Evolutionary conservation across 208 protist genomes (phyloP), one percentile per base, ranked within the genome.

Genomic region (Trypanosoma brucei): DNA sequence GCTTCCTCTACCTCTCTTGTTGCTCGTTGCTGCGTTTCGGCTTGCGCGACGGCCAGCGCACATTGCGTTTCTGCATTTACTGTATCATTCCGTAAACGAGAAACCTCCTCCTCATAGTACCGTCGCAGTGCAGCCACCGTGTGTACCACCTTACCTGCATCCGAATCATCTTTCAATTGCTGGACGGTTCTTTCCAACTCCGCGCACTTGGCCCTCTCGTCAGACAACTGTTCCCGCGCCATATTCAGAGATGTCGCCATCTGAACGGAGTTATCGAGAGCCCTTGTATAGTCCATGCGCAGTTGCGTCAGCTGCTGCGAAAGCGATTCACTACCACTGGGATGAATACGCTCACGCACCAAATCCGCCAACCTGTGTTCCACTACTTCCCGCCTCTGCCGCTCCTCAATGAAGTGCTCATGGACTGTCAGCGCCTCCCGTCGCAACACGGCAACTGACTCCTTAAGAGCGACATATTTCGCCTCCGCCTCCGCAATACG

Each of bases 341-440:
- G 71, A 38, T 72, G 64, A 52, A 86, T 61, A 1, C 84, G 79
- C 69, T 94, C 84, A 3, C 79, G 76, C 31, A 88, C 79, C 70
- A 92, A 76, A 52, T 94, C 83, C 2, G 80, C 81, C 31, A 94
- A 73, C 9, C 85, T 83, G 2, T 86, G 72, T 51, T 94, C 88
- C 2, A 76, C 68, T 30, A 85, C 65, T 71, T 94, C 85, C 2
- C 85, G 81, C 2, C 88, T 80, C 68, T 82, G 68, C 62, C 75
- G 72, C 62, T 94, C 88, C 60, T 90, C 83, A 37, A 88, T 56
- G 68, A 86, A 92, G 33, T 65, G 68, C 42, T 86, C 70, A 22
- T 92, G 85, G 45, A 91, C 85, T 11, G 78, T 55, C 22, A 81
- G 50, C 9, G 83, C 83, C 31, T 91, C 81, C n/a, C 72, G 81